phyloP scores from a whole-genome alignment of 345 rosid genomes.

The Brassica cretica region DNA sequence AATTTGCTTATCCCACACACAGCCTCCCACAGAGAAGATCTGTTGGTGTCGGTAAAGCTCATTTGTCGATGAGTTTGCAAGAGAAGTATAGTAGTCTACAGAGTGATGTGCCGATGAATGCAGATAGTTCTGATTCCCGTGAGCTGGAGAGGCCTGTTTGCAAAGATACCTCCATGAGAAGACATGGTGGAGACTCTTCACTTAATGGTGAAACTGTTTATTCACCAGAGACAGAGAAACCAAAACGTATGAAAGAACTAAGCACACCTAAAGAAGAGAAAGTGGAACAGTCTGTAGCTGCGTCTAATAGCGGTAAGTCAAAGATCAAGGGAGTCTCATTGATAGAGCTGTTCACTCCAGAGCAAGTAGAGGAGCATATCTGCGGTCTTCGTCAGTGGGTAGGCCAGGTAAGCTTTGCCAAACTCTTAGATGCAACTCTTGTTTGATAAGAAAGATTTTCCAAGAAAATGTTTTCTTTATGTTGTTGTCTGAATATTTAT shows the following conservation, averaged over 20 bases:
- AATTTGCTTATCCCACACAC: conserved; percentile 46
- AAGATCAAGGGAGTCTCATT: conserved; percentile 92
- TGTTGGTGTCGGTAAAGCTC: conserved; percentile 43
- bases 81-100: conserved; percentile 46
- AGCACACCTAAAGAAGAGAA: conserved; percentile 60
- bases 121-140: conserved; percentile 44
- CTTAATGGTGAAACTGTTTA: conserved; percentile 36
- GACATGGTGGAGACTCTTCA: conserved; percentile 46
- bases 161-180: conserved; percentile 50
- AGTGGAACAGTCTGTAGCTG: conserved; percentile 42
- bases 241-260: conserved; percentile 49
- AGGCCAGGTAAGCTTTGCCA: conserved; percentile 68
- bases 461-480: conserved; percentile 9
- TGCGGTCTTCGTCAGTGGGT: conserved; percentile 95
- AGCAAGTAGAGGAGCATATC: conserved; percentile 94
- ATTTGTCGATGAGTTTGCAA: conserved; percentile 45
- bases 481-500: conserved; percentile 12
- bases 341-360: conserved; percentile 93
- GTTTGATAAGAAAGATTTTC: conserved; percentile 18
- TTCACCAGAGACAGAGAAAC: conserved; percentile 48
- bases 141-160: conserved; percentile 54
- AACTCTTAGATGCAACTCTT: conserved; percentile 20
- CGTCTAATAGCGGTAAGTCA: conserved; percentile 77
- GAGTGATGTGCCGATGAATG: conserved; percentile 51
- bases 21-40: conserved; percentile 39